Conservation (phyloP, 805 yeast species). For the Scheffersomyces lignosus region DNA sequence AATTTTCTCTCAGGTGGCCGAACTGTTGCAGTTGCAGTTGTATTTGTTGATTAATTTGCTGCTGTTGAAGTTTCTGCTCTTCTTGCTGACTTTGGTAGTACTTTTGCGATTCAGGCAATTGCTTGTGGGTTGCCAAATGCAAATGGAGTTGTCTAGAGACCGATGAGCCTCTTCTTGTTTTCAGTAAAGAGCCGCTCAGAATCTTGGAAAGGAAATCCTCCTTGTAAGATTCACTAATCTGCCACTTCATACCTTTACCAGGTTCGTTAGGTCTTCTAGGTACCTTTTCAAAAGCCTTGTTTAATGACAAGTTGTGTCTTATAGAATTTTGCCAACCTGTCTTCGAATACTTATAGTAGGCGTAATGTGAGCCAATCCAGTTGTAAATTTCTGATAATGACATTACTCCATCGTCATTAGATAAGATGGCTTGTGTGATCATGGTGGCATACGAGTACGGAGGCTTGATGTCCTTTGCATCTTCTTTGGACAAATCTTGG, state of each 20-base stretch:
- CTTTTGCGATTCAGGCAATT: slow-evolving; percentile 48
- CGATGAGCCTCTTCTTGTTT: slow-evolving; percentile 75
- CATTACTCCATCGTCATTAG: slow-evolving; percentile 83
- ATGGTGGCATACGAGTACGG: slow-evolving; percentile 96
- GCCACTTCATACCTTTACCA: slow-evolving; percentile 99
- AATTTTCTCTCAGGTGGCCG: slow-evolving; percentile 14
- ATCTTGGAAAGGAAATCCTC: slow-evolving; percentile 82
- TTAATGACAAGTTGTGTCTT: slow-evolving; percentile 89
- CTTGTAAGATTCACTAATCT: slow-evolving; percentile 80
- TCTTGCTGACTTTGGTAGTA: slow-evolving; percentile 18
- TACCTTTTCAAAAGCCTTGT: slow-evolving; percentile 96
- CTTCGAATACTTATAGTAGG: slow-evolving; percentile 87
- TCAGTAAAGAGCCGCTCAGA: slow-evolving; percentile 70
- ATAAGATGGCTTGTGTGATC: slow-evolving; percentile 95
- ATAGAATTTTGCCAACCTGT: slow-evolving; percentile 99
- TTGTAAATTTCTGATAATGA: slow-evolving; percentile 89
- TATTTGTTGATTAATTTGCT: slow-evolving; percentile 6
- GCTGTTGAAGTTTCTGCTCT: slow-evolving; percentile 13
- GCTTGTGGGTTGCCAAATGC: slow-evolving; percentile 62
- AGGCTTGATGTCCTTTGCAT: slow-evolving; percentile 90
- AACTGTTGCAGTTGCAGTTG: slow-evolving; percentile 6
- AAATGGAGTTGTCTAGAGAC: slow-evolving; percentile 78
- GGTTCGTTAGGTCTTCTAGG: slow-evolving; percentile 95
- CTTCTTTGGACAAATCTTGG: slow-evolving; percentile 82
- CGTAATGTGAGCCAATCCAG: slow-evolving; percentile 85